Conservation (phyloP, 805 yeast genomes). For the Ogataea paradorogensis region DNA sequence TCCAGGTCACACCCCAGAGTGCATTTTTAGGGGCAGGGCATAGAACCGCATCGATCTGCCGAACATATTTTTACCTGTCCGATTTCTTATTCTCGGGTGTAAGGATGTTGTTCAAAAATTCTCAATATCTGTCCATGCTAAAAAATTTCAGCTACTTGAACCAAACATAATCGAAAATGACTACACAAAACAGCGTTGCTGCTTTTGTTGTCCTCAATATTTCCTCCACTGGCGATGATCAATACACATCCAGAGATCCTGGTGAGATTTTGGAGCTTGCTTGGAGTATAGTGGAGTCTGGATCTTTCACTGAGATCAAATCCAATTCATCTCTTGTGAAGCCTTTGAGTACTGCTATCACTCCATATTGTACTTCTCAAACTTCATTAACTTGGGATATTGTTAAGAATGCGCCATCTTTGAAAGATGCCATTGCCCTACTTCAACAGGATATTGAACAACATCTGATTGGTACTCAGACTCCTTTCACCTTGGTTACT, state of each 20-base stretch:
- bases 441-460: slow-evolving; percentile 52
- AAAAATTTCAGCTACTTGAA: slow-evolving; percentile 7
- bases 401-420: slow-evolving; percentile 53
- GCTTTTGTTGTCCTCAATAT: slow-evolving; percentile 58
- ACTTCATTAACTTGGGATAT: slow-evolving; percentile 61
- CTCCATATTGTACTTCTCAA: slow-evolving; percentile 50
- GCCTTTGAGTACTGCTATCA: slow-evolving; percentile 65
- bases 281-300: slow-evolving; percentile 61
- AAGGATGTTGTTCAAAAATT: slow-evolving; percentile 4
- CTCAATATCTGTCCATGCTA: not conserved
- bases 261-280: slow-evolving; percentile 66
- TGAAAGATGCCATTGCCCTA: slow-evolving; percentile 58
- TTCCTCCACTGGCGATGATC: slow-evolving; percentile 67
- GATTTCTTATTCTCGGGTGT: slow-evolving; percentile 1
- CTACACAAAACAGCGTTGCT: slow-evolving; percentile 5
- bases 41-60: no score
- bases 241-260: slow-evolving; percentile 61
- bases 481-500: slow-evolving; percentile 64
- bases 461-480: slow-evolving; percentile 37
- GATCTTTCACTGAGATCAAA: slow-evolving; percentile 41
- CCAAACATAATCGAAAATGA: not conserved
- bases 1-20: no score
- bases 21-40: no score
- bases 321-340: slow-evolving; percentile 49
- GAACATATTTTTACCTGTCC: not conserved